Conservation (phyloP, 139 green algal species). For the Asterochloris sp. region DNA sequence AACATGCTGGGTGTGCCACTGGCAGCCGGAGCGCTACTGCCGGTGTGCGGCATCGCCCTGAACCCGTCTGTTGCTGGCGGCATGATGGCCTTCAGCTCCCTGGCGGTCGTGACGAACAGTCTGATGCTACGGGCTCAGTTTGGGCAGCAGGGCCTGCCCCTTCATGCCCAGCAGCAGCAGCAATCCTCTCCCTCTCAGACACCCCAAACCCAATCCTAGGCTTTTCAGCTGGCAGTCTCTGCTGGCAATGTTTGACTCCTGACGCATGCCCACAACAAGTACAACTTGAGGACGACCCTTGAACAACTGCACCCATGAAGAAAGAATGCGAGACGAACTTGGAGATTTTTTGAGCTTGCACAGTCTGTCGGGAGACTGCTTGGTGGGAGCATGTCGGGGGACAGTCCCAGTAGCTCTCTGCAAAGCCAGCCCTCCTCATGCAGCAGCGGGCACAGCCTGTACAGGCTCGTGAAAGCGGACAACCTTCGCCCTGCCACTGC, state of each 20-base stretch:
- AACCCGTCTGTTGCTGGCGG: constrained; percentile 76
- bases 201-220: not conserved
- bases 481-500: no score
- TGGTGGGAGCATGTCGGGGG: no score
- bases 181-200: not conserved
- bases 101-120: constrained; percentile 89
- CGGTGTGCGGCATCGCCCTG: constrained; percentile 69
- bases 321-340: no score
- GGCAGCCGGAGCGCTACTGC: constrained; percentile 84
- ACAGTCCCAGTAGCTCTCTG: no score
- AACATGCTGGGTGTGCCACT: constrained; percentile 91
- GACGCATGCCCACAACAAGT: not conserved
- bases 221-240: not conserved
- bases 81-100: constrained; percentile 87
- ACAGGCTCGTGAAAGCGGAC: no score
- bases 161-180: constrained; percentile 7
- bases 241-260: not conserved
- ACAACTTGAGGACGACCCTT: no score
- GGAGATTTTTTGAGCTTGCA: no score
- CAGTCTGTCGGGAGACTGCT: no score
- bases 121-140: constrained; percentile 65
- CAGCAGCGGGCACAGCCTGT: no score
- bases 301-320: no score
- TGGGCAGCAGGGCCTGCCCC: not conserved
- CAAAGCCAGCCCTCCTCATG: no score